Evolutionary conservation across 2,329 filamentous ascomycete genomes (phyloP), one percentile per base, ranked within the genome.

Genomic region (Talaromyces marneffei): DNA sequence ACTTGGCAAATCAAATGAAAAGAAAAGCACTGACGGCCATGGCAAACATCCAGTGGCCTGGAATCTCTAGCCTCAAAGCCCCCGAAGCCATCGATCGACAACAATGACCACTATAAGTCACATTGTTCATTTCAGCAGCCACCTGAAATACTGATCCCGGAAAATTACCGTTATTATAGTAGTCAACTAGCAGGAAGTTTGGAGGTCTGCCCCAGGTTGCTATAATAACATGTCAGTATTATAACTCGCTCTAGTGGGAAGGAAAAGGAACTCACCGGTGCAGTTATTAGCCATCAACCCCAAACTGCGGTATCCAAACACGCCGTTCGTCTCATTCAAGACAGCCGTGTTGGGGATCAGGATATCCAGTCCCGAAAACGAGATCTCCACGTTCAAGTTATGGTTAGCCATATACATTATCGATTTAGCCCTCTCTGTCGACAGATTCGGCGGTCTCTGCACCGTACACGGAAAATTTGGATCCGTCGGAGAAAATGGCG

Each of bases 331-430:
- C 63, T 83, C 76, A 67, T 90, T 90, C 61, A 93, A 76, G 42
- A 87, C 72, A 4, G 86, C 83, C 0, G 86, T 85, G 61, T 90
- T 89, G 0, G 91, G 91, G 12, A 94, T 87, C 7, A 92, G 78
- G 50, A 94, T 72, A 20, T 81, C 78, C 16, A 83, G 71, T 31
- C 85, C 85, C 2, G 87, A 84, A 37, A 95, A 75, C 58, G 83
- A 83, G 64, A 96, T 83, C 66, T 92, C 82, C 62, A 88, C 82
- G 73, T 96, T 96, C 62, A 96, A 82, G 72, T 97, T 97, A 78
- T 97, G 92, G 75, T 97, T 97, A 69, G 89, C 84, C 70, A 96
- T 82, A 72, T 92, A 95, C 75, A 96, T 81, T 46, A 87, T 82
- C 31, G 87, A 79, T 62, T 79, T 78, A 0, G 84, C 82, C 7